phyloP scores from a whole-genome alignment of 352 stramenopile genomes.

The Blastocystis hominis region DNA sequence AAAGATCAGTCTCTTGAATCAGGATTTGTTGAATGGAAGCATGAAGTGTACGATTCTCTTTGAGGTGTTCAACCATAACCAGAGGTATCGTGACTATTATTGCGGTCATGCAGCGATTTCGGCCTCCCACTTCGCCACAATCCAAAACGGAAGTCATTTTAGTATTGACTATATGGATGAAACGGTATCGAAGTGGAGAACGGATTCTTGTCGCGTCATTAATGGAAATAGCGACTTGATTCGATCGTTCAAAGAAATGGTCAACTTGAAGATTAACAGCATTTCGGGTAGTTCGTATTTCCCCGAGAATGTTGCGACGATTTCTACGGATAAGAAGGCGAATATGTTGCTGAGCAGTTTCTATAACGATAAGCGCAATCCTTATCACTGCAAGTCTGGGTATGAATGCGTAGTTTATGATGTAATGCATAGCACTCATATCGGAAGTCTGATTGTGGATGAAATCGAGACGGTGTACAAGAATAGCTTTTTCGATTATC shows the following conservation, averaged over 20 bases:
- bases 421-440: background rate
- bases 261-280: background rate
- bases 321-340: background rate
- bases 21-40: background rate
- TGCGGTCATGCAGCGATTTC: background rate
- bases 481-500: slow-evolving; percentile 39
- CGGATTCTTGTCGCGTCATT: background rate
- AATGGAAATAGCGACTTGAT: background rate
- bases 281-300: background rate
- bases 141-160: background rate
- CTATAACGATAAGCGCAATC: background rate
- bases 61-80: background rate
- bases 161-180: background rate
- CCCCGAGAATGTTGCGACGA: background rate
- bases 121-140: background rate
- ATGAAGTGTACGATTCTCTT: background rate
- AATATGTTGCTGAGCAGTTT: background rate
- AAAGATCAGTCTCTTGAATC: background rate
- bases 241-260: background rate
- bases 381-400: background rate
- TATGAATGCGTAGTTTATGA: background rate
- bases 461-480: slow-evolving; percentile 12
- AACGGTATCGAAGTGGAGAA: background rate
- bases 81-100: background rate
- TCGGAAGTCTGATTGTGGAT: background rate